Percentiles rank a stretch among this genome's conserved stretches.
Conservation (phyloP, 345 rosid species). For the Salix koriyanagi region DNA sequence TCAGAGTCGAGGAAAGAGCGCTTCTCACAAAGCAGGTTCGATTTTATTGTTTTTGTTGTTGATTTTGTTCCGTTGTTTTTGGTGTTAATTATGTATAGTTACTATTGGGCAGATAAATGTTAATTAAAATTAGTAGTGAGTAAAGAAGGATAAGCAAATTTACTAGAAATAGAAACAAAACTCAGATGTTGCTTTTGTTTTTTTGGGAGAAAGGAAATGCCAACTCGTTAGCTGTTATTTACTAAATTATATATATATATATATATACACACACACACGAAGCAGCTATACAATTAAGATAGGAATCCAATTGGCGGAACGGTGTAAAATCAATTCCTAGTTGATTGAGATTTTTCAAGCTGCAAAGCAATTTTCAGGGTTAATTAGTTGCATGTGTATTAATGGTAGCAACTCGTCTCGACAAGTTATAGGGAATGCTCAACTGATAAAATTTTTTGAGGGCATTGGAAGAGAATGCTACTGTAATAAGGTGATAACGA, state of each 20-base stretch:
- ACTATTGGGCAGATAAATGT: neutral
- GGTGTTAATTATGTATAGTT: neutral
- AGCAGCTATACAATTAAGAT: neutral
- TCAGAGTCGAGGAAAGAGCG: conserved; percentile 29
- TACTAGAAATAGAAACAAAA: too few species aligned
- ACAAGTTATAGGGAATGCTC: neutral
- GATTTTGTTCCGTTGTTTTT: neutral
- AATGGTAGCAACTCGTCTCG: neutral
- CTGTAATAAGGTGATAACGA: neutral
- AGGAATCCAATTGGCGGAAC: neutral
- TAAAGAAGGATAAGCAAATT: too few species aligned
- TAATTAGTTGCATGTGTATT: neutral
- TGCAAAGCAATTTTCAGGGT: neutral
- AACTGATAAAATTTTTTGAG: neutral
- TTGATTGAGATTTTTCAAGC: neutral
- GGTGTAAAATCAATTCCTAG: neutral
- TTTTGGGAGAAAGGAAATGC: too few species aligned
- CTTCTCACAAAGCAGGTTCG: conserved; percentile 41
- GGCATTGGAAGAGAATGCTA: neutral
- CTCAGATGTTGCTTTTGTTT: neutral
- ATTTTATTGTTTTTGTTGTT: neutral
- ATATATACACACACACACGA: neutral
- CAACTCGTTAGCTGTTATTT: too few species aligned
- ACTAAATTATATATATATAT: neutral
- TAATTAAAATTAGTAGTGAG: neutral